Evolutionary conservation across 2,329 filamentous ascomycete genomes (phyloP), one percentile per base, ranked within the genome.

Genomic region (Ramichloridium luteum): DNA sequence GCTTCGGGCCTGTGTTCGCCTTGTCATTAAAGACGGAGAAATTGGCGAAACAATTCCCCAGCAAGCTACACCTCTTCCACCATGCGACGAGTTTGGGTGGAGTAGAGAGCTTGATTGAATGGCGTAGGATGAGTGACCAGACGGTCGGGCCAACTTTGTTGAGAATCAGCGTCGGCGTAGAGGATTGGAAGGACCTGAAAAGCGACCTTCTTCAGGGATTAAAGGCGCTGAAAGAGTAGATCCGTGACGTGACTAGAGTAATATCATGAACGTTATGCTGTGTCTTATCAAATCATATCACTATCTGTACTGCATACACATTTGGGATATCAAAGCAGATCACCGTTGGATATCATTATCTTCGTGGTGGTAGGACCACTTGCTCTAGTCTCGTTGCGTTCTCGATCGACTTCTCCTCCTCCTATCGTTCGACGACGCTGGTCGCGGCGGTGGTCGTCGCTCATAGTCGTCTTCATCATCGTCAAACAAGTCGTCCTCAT

Each of bases 71-170:
- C 2, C 68, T 93, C 27, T 96, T 96, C 63, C 83, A 93, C 47
- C 90, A 98, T 58, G 90, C 90, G 4, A 98, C 90, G 2, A 92
- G 82, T 55, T 59, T 96, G 16, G 90, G 90, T 2, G 88, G 90
- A 4, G 84, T 96, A 6, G 90, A 96, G 69, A 90, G 83, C 50
- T 59, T 96, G 62, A 86, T 98, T 46, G 90, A 98, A 68, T 98
- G 90, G 90, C 69, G 90, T 37, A 73, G 80, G 28, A 90, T 98
- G 83, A 78, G 76, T 37, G 90, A 98, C 63, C 48, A 58, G 3
- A 65, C 55, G 1, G 76, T 92, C 23, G 82, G 92, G 51, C 70
- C 66, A 50, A 65, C 72, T 36, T 56, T 96, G 54, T 50, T 94
- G 56, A 64, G 90, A 31, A 61, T 98, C 16, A 94, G 86, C 55